Percentiles rank a stretch among this genome's conserved stretches.
Conservation (phyloP, 202 grass and related monocot species). For the Carex arenaria region DNA sequence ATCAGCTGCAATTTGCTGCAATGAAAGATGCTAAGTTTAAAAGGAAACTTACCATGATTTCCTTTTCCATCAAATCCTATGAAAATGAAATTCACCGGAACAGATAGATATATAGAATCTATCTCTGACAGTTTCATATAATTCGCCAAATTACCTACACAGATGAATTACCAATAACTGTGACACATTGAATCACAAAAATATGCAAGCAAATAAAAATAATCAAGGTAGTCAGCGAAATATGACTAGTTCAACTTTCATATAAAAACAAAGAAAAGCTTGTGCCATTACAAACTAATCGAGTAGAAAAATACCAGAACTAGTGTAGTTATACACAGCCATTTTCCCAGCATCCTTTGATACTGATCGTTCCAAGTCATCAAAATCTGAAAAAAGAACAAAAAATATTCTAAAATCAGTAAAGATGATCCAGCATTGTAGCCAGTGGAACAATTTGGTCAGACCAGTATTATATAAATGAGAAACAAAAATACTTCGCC, state of each 20-base stretch:
- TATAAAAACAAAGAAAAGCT: slow-evolving; percentile 18
- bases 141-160: slow-evolving; percentile 64
- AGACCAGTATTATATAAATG: not conserved
- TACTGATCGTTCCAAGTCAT: slow-evolving; percentile 55
- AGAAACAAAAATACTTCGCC: not conserved
- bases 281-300: not conserved
- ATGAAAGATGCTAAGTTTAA: not conserved
- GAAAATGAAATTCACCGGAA: slow-evolving; percentile 98
- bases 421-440: not conserved
- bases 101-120: slow-evolving; percentile 78
- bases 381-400: slow-evolving; percentile 58
- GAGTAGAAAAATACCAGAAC: slow-evolving; percentile 48
- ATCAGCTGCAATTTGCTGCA: not conserved
- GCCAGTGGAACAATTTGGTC: not conserved
- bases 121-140: slow-evolving; percentile 77
- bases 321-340: slow-evolving; percentile 73
- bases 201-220: not conserved
- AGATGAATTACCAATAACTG: slow-evolving; percentile 13
- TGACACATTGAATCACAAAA: not conserved
- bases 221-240: not conserved
- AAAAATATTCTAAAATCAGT: not conserved
- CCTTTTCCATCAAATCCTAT: slow-evolving; percentile 99
- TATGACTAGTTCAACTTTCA: not conserved
- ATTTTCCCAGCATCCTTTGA: slow-evolving; percentile 47
- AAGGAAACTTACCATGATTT: slow-evolving; percentile 46